Evolutionary conservation across 1,139 yeast species (phyloP).

Genomic region (Yamadazyma friedrichii): DNA sequence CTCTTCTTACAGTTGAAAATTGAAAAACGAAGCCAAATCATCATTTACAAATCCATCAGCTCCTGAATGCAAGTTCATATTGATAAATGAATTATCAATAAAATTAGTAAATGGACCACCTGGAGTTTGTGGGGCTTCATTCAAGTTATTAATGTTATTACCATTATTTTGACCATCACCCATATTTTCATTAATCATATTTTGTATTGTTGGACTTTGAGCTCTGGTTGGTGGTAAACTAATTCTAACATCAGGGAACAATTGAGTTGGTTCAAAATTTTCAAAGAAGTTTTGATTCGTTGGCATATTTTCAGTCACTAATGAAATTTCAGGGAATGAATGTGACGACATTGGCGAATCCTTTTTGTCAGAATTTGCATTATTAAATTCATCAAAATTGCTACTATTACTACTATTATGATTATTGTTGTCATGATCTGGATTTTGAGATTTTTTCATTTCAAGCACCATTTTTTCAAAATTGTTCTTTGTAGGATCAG

Average conservation of each 20-base stretch:
- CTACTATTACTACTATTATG: neutral
- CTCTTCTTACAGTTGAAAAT: slow-evolving; percentile 11
- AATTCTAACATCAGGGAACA: slow-evolving; percentile 39
- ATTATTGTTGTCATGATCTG: neutral
- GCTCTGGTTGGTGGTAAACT: slow-evolving; percentile 40
- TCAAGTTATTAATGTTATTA: slow-evolving; percentile 8
- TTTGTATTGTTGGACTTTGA: slow-evolving; percentile 23
- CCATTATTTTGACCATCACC: slow-evolving; percentile 7
- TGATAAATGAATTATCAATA: slow-evolving; percentile 42
- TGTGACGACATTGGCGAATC: slow-evolving; percentile 40
- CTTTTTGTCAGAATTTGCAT: neutral
- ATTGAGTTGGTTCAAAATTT: slow-evolving; percentile 50
- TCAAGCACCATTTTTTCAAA: slow-evolving; percentile 36
- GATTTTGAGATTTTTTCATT: slow-evolving; percentile 18
- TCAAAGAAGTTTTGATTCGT: slow-evolving; percentile 42
- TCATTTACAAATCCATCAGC: slow-evolving; percentile 31
- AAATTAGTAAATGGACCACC: slow-evolving; percentile 39
- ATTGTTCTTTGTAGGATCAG: slow-evolving; percentile 19
- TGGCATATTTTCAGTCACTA: slow-evolving; percentile 47
- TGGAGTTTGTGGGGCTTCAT: slow-evolving; percentile 24
- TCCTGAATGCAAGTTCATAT: slow-evolving; percentile 46
- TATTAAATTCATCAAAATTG: slow-evolving; percentile 3
- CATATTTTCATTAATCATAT: slow-evolving; percentile 7
- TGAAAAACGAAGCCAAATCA: slow-evolving; percentile 37
- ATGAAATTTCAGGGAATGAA: slow-evolving; percentile 46